These are phyloP conservation scores for Pythium dissimile DNA, from an alignment of 352 stramenopile genomes.

Conservation along the genomic window DNA sequence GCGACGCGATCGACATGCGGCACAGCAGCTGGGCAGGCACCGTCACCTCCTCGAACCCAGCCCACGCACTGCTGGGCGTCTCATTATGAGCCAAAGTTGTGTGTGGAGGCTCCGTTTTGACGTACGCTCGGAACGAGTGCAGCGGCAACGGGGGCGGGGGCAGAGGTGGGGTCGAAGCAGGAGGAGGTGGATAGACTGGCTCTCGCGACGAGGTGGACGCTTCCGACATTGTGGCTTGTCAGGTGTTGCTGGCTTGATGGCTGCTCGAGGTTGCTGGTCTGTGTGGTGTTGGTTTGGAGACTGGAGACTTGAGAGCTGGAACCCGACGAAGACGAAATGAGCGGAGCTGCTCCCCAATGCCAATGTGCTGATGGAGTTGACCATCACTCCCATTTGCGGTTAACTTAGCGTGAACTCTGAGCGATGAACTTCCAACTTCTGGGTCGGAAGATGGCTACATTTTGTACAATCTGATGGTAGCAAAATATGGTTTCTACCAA, in stretches of 20 bases:
- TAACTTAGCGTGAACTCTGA: not conserved
- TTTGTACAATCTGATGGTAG: not conserved
- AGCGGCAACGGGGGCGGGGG: not conserved
- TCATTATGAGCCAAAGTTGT: not conserved
- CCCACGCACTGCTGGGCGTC: not conserved
- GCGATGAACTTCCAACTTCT: not conserved
- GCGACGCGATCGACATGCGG: conserved; percentile 10
- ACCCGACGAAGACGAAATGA: conserved; percentile 2
- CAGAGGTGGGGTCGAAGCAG: not conserved
- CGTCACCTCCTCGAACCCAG: not conserved
- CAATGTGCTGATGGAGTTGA: not conserved
- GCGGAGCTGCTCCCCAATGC: not conserved
- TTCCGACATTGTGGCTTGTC: too few species aligned
- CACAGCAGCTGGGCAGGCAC: conserved; percentile 1
- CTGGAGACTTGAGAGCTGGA: not conserved
- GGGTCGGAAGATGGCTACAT: conserved; percentile 3
- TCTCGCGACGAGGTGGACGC: not conserved
- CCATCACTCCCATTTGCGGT: conserved; percentile 7
- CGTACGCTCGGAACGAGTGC: not conserved
- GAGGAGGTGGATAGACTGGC: not conserved
- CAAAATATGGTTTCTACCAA: not conserved
- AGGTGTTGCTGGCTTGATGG: too few species aligned
- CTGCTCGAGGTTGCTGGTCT: not conserved
- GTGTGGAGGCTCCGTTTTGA: not conserved
- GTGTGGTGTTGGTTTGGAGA: not conserved